phyloP scores from a whole-genome alignment of 169 alveolate species.

The Plasmodium sp. region DNA sequence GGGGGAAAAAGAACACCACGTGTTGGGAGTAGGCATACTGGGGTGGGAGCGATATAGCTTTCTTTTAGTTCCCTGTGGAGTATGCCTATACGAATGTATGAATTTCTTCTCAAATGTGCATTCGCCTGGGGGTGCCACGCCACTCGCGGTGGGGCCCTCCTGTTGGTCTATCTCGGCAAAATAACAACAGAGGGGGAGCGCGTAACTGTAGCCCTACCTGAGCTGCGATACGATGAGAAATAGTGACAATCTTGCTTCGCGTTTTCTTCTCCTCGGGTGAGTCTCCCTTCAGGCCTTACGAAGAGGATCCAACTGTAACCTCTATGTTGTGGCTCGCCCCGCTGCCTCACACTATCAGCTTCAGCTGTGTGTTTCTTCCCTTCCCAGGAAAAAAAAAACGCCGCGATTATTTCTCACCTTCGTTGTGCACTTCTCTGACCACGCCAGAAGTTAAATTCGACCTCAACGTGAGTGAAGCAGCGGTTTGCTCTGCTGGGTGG shows the following conservation, averaged over 20 bases:
- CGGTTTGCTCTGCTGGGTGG: neutral
- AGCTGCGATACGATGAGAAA: neutral
- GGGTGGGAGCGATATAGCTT: neutral
- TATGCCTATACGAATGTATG: neutral
- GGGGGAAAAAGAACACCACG: neutral
- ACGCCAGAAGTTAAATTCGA: neutral
- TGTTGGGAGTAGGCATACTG: neutral
- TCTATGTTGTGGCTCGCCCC: neutral
- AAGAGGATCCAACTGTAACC: neutral
- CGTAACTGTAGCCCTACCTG: neutral
- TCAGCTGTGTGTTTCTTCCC: neutral
- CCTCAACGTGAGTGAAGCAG: neutral
- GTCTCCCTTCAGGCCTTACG: neutral
- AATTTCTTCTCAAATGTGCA: neutral
- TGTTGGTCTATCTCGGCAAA: neutral
- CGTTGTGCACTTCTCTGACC: neutral
- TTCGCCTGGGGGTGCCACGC: neutral
- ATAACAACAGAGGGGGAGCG: neutral
- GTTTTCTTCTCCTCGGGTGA: neutral
- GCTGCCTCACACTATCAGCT: neutral
- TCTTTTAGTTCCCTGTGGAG: neutral
- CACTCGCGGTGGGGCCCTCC: neutral
- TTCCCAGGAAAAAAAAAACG: neutral
- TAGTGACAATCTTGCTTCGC: neutral
- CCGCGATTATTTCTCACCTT: neutral